Base-by-base conservation (phyloP, 1,284 basidiomycete species). In the Marasmius oreades region DNA sequence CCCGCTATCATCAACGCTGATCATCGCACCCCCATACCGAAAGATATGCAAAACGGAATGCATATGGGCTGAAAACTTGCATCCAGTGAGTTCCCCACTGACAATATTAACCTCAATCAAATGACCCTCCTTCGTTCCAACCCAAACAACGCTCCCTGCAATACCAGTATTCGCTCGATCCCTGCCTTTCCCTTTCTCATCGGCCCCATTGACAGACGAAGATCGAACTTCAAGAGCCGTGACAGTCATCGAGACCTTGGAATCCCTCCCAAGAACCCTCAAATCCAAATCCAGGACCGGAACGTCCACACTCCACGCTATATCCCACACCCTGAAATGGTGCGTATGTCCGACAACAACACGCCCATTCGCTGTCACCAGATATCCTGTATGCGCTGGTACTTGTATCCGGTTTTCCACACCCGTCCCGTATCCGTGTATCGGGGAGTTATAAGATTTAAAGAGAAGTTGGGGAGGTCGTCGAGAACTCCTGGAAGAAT, bases 71-170 rank as follows among this genome's bases (percentile, higher is more conserved):
- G 76, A 73, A 11, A 79, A 74, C 59, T 85, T 88, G 18, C 77
- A 74, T 3, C 81, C 82, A 0, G 76, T 76, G 14, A 93, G 70
- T 2, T 65, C 63, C 0, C 86, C 86, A 1, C 77, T 81, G 50
- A 77, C 70, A 28, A 90, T 76, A 65, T 96, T 92, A 52, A 95
- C 63, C 73, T 96, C 93, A 63, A 89, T 80, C 14, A 97, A 59
- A 68, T 90, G 86, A 0, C 95, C 95, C 28, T 95, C 93, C 71
- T 90, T 93, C 39, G 91, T 93, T 0, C 94, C 95, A 16, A 89
- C 73, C 94, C 93, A 96, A 5, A 94, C 64, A 58, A 82, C 81
- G 22, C 64, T 69, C 51, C 81, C 75, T 23, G 73, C 69, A 57
- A 81, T 70, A 78, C 4, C 88, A 77, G 69, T 16, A 14, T 26